Base-by-base conservation (phyloP, 768 basidiomycete species). In the Lentinus tigrinus region DNA sequence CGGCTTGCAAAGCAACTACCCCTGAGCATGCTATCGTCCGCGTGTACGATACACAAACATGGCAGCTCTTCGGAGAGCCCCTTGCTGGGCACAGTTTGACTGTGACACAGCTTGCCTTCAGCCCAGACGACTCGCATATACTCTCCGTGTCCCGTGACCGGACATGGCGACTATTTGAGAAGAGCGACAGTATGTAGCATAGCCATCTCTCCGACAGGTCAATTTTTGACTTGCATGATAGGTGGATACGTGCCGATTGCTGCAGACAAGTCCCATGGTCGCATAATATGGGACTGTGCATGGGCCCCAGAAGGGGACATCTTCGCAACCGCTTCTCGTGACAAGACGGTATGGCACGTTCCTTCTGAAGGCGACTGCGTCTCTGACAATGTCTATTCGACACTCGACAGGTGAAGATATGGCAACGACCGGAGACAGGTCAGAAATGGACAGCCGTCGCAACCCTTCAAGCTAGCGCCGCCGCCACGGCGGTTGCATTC, bases 231-330 rank as follows among this genome's bases (percentile, higher is more conserved):
- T 2, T 21, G 26, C 8, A 21, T 21, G n/a, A 31, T 31, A 67
- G 58, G 63, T 64, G 92, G 82, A 1, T 95, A 85, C 69, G 61
- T 76, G 8, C 84, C 87, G 2, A 66, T 87, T 21, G 83, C 84
- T 4, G 80, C 83, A 16, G 85, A 94, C 56, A 96, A 92, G 73
- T 86, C 92, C 0, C 97, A 98, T 72, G 82, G 83, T 1, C 83
- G 97, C 38, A 97, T 99, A 66, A 89, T 99, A 36, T 95, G 97
- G 94, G 97, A 98, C 70, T 92, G 91, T 66, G 84, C 86, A 14
- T 99, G 95, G 94, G 80, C 89, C 1, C 67, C 74, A 1, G 87
- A 92, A 63, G 85, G 86, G 7, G 81, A 86, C 63, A 67, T 88
- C 16, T 99, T 99, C 67, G 95, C 87, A 11, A 98, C 97, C 2